Evolutionary conservation across 1,284 basidiomycete species (phyloP).

Genomic region (Leccinum solheimii): DNA sequence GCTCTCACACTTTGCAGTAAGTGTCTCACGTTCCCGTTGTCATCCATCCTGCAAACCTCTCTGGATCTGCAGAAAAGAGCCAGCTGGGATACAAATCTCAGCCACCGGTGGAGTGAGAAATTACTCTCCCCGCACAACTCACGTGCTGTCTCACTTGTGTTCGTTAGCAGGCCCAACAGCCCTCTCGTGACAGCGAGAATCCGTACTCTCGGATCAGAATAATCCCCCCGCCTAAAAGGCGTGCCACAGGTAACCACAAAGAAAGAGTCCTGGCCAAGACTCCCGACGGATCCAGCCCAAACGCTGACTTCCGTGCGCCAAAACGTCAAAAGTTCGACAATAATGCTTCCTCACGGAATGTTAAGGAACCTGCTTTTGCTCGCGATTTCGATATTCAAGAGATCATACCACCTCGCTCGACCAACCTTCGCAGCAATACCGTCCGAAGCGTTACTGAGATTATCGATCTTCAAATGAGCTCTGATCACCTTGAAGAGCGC

Average conservation of each 20-base stretch:
- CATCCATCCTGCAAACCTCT: slow-evolving; percentile 1
- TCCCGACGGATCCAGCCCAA: neutral
- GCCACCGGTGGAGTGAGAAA: slow-evolving; percentile 18
- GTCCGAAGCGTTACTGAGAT: slow-evolving; percentile 19
- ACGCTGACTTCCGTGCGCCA: neutral
- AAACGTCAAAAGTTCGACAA: slow-evolving; percentile 25
- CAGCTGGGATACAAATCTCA: slow-evolving; percentile 27
- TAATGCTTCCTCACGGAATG: slow-evolving; percentile 5
- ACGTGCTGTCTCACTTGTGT: slow-evolving; percentile 10
- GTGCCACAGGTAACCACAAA: slow-evolving; percentile 24
- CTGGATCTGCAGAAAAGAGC: slow-evolving; percentile 21
- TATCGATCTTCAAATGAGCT: slow-evolving; percentile 16
- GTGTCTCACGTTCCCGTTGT: too few relatives aligned
- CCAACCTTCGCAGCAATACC: slow-evolving; percentile 1
- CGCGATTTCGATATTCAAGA: slow-evolving; percentile 29
- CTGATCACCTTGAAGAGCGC: slow-evolving; percentile 25
- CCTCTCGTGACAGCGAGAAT: slow-evolving; percentile 14
- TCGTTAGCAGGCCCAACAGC: slow-evolving; percentile 12
- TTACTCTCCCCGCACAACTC: neutral
- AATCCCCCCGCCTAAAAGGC: neutral
- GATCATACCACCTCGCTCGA: slow-evolving; percentile 1
- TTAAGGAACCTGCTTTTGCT: neutral
- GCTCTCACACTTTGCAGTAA: too few relatives aligned
- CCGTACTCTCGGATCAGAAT: slow-evolving; percentile 15
- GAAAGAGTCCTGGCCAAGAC: slow-evolving; percentile 14